A percentile compares a stretch with the other conserved stretches of the same genome.
Evolutionary conservation across 2,329 filamentous ascomycete genomes (phyloP).

Genomic region (Paraphoma sp.): DNA sequence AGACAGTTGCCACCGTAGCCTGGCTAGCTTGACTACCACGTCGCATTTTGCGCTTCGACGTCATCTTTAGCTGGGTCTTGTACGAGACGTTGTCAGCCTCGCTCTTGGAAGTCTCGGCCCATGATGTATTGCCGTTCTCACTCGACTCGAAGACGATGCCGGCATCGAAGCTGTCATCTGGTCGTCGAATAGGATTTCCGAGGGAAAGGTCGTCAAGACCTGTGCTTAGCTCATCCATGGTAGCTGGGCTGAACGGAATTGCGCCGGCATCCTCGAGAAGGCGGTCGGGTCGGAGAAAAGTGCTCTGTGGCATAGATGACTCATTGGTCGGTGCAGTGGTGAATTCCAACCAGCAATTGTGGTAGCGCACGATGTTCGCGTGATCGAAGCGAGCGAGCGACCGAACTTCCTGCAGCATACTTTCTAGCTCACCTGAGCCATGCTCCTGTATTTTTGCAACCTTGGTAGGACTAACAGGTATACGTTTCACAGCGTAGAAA

Average conservation of each 20-base stretch:
- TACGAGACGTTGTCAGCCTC: slow-evolving; percentile 16
- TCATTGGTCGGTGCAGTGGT: slow-evolving; percentile 21
- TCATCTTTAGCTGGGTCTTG: slow-evolving; percentile 43
- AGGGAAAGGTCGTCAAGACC: slow-evolving; percentile 23
- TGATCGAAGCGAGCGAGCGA: slow-evolving; percentile 69
- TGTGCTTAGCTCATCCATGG: slow-evolving; percentile 16
- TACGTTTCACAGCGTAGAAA: slow-evolving; percentile 71
- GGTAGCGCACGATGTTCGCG: slow-evolving; percentile 71
- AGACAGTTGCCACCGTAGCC: slow-evolving; percentile 48
- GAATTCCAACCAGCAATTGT: slow-evolving; percentile 68
- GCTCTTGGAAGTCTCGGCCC: slow-evolving; percentile 11
- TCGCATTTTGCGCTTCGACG: slow-evolving; percentile 23
- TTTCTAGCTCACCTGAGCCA: slow-evolving; percentile 61
- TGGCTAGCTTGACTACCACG: slow-evolving; percentile 44
- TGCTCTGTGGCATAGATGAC: slow-evolving; percentile 4
- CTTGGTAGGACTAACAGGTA: slow-evolving; percentile 61
- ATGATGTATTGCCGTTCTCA: slow-evolving; percentile 16
- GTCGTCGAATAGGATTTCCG: slow-evolving; percentile 19
- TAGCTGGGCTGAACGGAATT: slow-evolving; percentile 12
- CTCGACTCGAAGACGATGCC: slow-evolving; percentile 42
- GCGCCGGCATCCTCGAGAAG: slow-evolving; percentile 31
- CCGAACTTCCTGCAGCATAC: slow-evolving; percentile 65
- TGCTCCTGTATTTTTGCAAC: slow-evolving; percentile 60
- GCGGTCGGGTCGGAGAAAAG: slow-evolving; percentile 23
- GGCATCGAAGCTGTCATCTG: slow-evolving; percentile 18